Conservation (phyloP, 2,329 filamentous ascomycete genomes). For the Nemania sp. region DNA sequence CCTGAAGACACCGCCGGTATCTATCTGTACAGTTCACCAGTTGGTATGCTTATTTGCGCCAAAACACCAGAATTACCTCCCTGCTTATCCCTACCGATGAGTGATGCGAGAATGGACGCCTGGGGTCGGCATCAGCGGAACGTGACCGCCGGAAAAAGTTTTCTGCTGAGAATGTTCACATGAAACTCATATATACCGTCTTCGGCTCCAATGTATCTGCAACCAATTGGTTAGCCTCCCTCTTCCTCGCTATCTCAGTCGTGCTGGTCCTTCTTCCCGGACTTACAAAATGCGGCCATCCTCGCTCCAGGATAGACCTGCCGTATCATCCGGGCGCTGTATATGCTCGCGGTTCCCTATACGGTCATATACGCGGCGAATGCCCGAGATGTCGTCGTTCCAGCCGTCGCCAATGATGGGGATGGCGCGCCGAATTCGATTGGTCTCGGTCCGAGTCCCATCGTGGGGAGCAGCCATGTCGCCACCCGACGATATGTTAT, state of each 20-base stretch:
- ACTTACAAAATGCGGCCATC: slow-evolving; percentile 71
- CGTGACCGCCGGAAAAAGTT: slow-evolving; percentile 66
- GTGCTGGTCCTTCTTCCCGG: not conserved
- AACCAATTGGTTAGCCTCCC: slow-evolving; percentile 29
- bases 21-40: slow-evolving; percentile 28
- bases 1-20: slow-evolving; percentile 21
- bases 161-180: slow-evolving; percentile 72
- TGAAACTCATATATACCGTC: slow-evolving; percentile 82
- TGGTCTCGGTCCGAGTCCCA: slow-evolving; percentile 46
- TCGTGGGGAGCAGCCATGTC: slow-evolving; percentile 45
- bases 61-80: slow-evolving; percentile 30
- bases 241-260: not conserved
- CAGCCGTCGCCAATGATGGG: slow-evolving; percentile 51
- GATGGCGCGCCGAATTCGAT: slow-evolving; percentile 47
- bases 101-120: slow-evolving; percentile 9
- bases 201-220: slow-evolving; percentile 72
- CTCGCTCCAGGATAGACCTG: slow-evolving; percentile 71
- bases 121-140: slow-evolving; percentile 58
- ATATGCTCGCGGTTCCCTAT: slow-evolving; percentile 54
- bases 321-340: slow-evolving; percentile 67
- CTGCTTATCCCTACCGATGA: slow-evolving; percentile 24
- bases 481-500: slow-evolving; percentile 52
- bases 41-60: slow-evolving; percentile 35
- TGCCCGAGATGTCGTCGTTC: slow-evolving; percentile 47
- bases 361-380: slow-evolving; percentile 46